Evolutionary conservation across 129 eudicot genomes (phyloP).

Genomic region (Tagetes patula): DNA sequence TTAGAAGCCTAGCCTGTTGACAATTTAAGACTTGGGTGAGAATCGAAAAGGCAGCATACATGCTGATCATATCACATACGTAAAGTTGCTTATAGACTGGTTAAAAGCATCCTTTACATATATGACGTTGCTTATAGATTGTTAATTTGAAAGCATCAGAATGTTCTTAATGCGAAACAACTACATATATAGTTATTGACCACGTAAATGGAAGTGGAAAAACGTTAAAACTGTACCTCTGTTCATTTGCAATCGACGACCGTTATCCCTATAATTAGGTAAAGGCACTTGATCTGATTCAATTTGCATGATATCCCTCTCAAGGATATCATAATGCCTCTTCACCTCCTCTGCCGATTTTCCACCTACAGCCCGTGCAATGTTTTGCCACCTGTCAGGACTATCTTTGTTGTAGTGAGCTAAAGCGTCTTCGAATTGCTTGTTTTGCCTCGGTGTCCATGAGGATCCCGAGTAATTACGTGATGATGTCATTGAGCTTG

Average conservation of each 20-base stretch:
- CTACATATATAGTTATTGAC: background rate
- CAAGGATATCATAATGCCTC: constrained; percentile 65
- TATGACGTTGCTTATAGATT: background rate
- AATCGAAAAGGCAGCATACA: background rate
- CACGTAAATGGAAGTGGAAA: background rate
- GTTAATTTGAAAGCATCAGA: constrained; percentile 11
- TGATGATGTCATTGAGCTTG: constrained; percentile 53
- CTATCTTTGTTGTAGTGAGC: constrained; percentile 72
- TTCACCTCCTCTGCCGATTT: constrained; percentile 81
- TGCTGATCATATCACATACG: constrained; percentile 5
- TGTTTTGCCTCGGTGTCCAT: constrained; percentile 78
- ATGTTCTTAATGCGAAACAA: background rate
- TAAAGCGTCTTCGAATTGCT: constrained; percentile 82
- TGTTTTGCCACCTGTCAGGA: constrained; percentile 80
- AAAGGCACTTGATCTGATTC: constrained; percentile 73
- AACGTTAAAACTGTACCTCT: constrained; percentile 44
- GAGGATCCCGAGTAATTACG: constrained; percentile 42
- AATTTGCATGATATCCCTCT: constrained; percentile 67
- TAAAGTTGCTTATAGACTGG: constrained; percentile 9
- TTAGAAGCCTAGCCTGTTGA: constrained; percentile 71
- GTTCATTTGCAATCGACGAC: constrained; percentile 54
- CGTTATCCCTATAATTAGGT: constrained; percentile 59
- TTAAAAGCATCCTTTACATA: background rate
- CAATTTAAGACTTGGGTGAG: constrained; percentile 15
- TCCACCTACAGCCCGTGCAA: constrained; percentile 65